phyloP scores from a whole-genome alignment of 352 stramenopile genomes.

The Globisporangium nunn region DNA sequence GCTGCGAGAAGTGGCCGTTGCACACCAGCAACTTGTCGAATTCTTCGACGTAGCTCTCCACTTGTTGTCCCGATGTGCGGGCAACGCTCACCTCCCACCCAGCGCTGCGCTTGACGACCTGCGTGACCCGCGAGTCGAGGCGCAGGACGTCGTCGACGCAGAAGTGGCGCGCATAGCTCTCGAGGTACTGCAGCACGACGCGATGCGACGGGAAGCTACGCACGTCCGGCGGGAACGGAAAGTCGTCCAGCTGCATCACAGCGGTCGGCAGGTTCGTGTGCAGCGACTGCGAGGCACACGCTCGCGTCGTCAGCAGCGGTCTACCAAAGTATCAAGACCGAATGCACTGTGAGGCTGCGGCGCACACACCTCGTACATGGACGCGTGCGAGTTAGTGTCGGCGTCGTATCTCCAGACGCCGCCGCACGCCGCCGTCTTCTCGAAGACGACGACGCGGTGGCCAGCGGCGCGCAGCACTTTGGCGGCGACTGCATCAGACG shows the following conservation, averaged over 20 bases:
- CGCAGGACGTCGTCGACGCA: constrained; percentile 39
- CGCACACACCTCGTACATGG: constrained; percentile 54
- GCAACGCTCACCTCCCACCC: constrained; percentile 1
- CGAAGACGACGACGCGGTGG: constrained; percentile 65
- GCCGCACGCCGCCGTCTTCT: constrained; percentile 51
- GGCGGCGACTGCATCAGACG: constrained; percentile 40
- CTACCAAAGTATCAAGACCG: no score
- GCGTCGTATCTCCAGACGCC: constrained; percentile 80
- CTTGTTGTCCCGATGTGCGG: constrained; percentile 22
- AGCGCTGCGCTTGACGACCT: constrained; percentile 28
- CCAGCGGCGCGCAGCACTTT: constrained; percentile 58
- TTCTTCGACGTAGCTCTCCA: constrained; percentile 47
- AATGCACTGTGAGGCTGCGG: neutral
- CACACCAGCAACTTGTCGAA: constrained; percentile 75
- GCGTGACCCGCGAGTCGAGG: constrained; percentile 44
- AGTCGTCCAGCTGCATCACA: constrained; percentile 74
- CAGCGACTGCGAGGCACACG: constrained; percentile 33
- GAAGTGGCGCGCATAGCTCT: constrained; percentile 54
- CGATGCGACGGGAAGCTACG: constrained; percentile 55
- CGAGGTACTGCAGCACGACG: constrained; percentile 63
- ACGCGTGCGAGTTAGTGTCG: constrained; percentile 32
- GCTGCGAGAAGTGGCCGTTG: constrained; percentile 72
- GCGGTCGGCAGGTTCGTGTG: constrained; percentile 73
- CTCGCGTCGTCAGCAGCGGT: neutral
- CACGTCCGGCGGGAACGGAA: constrained; percentile 46